phyloP scores from a whole-genome alignment of 108 stramenopile genomes.

The Cyclotella sp. region DNA sequence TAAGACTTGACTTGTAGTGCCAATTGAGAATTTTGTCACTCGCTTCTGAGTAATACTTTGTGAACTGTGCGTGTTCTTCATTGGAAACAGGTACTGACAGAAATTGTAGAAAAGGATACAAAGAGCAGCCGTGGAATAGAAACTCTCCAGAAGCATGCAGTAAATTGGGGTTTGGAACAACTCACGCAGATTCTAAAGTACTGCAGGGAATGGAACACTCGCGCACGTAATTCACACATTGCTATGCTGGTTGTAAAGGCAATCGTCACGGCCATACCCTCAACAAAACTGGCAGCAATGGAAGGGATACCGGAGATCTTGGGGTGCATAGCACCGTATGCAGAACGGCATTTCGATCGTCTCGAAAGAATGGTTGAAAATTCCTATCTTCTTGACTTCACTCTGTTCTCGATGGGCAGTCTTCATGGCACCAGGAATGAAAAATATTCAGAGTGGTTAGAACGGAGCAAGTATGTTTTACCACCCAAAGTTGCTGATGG shows the following conservation, averaged over 20 bases:
- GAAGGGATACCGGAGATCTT: constrained; percentile 80
- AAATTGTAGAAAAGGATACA: constrained; percentile 75
- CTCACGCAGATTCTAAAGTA: constrained; percentile 81
- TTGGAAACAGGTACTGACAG: constrained; percentile 57
- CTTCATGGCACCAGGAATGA: constrained; percentile 51
- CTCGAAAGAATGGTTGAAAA: constrained; percentile 75
- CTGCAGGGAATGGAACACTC: constrained; percentile 91
- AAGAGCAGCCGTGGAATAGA: constrained; percentile 52
- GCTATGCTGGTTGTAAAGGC: constrained; percentile 79
- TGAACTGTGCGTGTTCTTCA: constrained; percentile 2
- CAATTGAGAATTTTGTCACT: constrained; percentile 9
- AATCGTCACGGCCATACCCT: constrained; percentile 72
- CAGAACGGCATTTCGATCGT: constrained; percentile 89
- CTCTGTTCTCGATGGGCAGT: constrained; percentile 73
- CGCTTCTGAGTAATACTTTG: constrained; percentile 3
- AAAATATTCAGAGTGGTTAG: constrained; percentile 64
- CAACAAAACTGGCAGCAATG: constrained; percentile 60
- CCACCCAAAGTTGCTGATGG: constrained; percentile 80
- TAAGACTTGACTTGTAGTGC: constrained; percentile 10
- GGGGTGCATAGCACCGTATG: constrained; percentile 83
- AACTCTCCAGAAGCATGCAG: constrained; percentile 69
- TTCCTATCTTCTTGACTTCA: constrained; percentile 81
- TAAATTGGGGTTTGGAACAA: constrained; percentile 68
- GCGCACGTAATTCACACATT: constrained; percentile 80
- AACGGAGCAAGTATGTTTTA: constrained; percentile 67